Conservation (phyloP, 2,329 filamentous ascomycete species). For the Alternaria dauci region DNA sequence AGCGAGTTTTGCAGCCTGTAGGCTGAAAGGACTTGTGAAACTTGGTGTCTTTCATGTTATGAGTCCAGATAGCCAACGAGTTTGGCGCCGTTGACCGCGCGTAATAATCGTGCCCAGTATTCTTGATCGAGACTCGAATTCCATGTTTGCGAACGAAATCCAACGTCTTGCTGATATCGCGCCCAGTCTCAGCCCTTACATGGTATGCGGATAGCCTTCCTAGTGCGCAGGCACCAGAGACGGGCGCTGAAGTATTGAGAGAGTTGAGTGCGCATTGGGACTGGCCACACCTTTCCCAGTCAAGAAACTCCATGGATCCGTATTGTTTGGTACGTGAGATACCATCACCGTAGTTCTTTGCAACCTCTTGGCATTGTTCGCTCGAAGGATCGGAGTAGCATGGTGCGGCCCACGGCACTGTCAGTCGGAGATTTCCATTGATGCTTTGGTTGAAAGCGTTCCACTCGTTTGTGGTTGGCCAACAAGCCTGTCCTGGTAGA, state of each 20-base stretch:
- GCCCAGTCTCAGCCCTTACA: slow-evolving; percentile 37
- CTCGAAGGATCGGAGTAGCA: slow-evolving; percentile 36
- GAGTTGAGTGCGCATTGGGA: slow-evolving; percentile 44
- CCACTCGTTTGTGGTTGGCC: slow-evolving; percentile 45
- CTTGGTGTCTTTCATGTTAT: slow-evolving; percentile 43
- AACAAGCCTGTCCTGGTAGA: slow-evolving; percentile 49
- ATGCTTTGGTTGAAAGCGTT: slow-evolving; percentile 44
- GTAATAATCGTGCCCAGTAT: slow-evolving; percentile 51
- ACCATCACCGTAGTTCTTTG: slow-evolving; percentile 35
- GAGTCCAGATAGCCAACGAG: slow-evolving; percentile 48
- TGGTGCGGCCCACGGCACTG: slow-evolving; percentile 44
- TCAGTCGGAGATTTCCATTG: slow-evolving; percentile 38
- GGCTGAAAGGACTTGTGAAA: slow-evolving; percentile 41
- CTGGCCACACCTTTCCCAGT: slow-evolving; percentile 45
- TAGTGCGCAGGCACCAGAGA: slow-evolving; percentile 41
- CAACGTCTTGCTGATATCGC: slow-evolving; percentile 41
- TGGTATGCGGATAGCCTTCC: slow-evolving; percentile 46
- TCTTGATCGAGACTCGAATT: slow-evolving; percentile 48
- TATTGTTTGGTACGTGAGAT: slow-evolving; percentile 41
- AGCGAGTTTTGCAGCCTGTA: slow-evolving; percentile 33
- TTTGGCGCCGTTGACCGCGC: slow-evolving; percentile 45
- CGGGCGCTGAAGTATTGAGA: slow-evolving; percentile 31
- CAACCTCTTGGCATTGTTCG: slow-evolving; percentile 33
- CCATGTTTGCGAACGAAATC: slow-evolving; percentile 41
- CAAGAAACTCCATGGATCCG: slow-evolving; percentile 47